Evolutionary conservation across 371 early-diverging fungal genomes (phyloP), one percentile per base, ranked within the genome.

Genomic region (Mucor mucedo): DNA sequence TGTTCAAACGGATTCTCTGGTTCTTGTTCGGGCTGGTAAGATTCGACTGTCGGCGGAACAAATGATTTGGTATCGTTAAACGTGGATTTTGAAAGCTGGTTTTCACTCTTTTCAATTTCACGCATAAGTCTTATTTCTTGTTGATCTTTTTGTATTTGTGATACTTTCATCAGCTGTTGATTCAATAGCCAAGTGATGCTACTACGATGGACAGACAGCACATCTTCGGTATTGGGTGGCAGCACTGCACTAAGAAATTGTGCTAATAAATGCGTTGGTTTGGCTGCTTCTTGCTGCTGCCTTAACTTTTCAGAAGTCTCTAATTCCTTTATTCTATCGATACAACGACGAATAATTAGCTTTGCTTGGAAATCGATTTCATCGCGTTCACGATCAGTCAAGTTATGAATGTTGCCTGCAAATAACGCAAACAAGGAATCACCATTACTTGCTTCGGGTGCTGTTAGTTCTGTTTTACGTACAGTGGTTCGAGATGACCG

Each of bases 331-430:
- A 86, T 80, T 11, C 86, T 66, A 41, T 83, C 82, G 59, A 83
- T 75, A 44, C 83, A 84, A 29, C 79, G 76, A 47, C 77, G 72
- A 28, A 86, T 84, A 9, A 86, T 78, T 5, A 77, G 58, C 48
- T 84, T 86, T 28, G 86, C 80, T 63, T 86, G 86, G 45, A 80
- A 77, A 64, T 86, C 86, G 45, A 86, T 86, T 44, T 86, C 84
- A 53, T 86, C 86, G 28, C 86, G 75, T 60, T 86, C 80, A 44
- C 67, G 64, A 48, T 85, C 83, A 1, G 80, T 82, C 16, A 85
- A 58, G 27, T 62, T 62, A 11, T 67, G 56, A 28, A 75, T 69
- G 14, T 58, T 58, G 11, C 58, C 58, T n/a, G 78, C 71, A 53
- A 81, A 78, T 11, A 76, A 29, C 1, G 73, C 54, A 60, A 81